A percentile compares a stretch with the other conserved stretches of the same genome.
These are phyloP conservation scores for Rhizomucor miehei DNA, from an alignment of 371 early-diverging fungal genomes.

Conservation along the genomic window DNA sequence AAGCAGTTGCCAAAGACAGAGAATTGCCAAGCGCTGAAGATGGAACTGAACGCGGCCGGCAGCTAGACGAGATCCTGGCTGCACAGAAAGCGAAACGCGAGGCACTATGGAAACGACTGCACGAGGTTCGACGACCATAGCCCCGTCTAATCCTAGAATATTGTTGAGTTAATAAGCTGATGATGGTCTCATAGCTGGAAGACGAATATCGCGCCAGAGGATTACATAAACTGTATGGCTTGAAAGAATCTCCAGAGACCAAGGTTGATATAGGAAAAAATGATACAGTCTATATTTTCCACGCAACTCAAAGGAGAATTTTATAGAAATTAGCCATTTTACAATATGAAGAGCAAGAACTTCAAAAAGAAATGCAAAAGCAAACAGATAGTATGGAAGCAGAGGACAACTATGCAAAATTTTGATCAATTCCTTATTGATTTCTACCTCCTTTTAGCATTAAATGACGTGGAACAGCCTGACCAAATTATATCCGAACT, in stretches of 20 bases:
- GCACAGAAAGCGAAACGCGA: constrained; percentile 24
- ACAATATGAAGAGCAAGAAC: constrained; percentile 12
- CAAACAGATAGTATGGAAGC: constrained; percentile 7
- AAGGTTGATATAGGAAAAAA: constrained; percentile 1
- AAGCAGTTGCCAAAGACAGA: constrained; percentile 18
- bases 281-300: not conserved
- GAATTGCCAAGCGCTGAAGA: constrained; percentile 23
- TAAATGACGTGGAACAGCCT: constrained; percentile 3
- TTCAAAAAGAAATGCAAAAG: constrained; percentile 5
- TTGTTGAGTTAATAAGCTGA: no score
- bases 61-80: constrained; percentile 21
- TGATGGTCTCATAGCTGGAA: no score
- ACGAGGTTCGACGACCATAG: constrained; percentile 22
- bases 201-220: constrained; percentile 10
- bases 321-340: constrained; percentile 8
- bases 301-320: not conserved
- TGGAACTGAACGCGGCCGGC: constrained; percentile 18
- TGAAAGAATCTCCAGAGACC: not conserved
- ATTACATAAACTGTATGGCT: not conserved
- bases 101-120: constrained; percentile 28
- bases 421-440: not conserved
- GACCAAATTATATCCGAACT: constrained; percentile 19
- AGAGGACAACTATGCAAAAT: not conserved
- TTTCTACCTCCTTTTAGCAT: not conserved
- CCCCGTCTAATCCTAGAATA: no score